Evolutionary conservation across 495 filamentous ascomycete species (phyloP), one percentile per base, ranked within the genome.

Genomic region (Penicillium goetzii): DNA sequence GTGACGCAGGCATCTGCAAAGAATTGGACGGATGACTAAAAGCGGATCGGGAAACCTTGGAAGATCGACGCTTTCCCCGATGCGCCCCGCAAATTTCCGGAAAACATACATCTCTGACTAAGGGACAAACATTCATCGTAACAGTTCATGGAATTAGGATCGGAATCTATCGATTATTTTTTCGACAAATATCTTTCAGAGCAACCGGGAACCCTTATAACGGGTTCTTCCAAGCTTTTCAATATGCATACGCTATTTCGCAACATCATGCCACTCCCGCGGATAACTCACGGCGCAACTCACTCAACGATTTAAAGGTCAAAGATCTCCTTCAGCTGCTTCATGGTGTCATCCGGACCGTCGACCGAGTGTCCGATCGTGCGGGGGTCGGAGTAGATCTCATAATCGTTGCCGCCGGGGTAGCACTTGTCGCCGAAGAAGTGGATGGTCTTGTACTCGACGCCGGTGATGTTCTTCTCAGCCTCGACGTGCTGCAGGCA

Each of bases 341-440:
- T 81, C 59, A 88, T 85, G 55, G 92, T 97, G 68, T 98, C 93
- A 60, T 92, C 88, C 14, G 95, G 93, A 52, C 81, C 84, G 54
- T 82, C 83, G 54, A 98, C 95, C 19, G 85, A 77, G 76, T 99
- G 95, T 8, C 95, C 95, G 54, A 90, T 86, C 14, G 91, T 94
- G 63, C 93, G 81, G 49, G 82, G 69, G 74, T 99, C 95, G 53
- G 75, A 71, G 75, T 88, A 97, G 69, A 99, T 97, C 83, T 99
- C 95, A 66, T 88, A 92, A 75, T 99, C 95, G 73, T 98, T 99
- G 49, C 95, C 95, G 59, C 95, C 94, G 67, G 86, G 75, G 68
- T 83, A 85, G 28, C 90, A 90, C 85, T 98, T 99, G 80, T 99
- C 95, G 50, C 95, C 95, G 74, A 98, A 98, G 86, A 98, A 99